Evolutionary conservation across 768 basidiomycete genomes (phyloP).

Genomic region (Cyathus striatus): DNA sequence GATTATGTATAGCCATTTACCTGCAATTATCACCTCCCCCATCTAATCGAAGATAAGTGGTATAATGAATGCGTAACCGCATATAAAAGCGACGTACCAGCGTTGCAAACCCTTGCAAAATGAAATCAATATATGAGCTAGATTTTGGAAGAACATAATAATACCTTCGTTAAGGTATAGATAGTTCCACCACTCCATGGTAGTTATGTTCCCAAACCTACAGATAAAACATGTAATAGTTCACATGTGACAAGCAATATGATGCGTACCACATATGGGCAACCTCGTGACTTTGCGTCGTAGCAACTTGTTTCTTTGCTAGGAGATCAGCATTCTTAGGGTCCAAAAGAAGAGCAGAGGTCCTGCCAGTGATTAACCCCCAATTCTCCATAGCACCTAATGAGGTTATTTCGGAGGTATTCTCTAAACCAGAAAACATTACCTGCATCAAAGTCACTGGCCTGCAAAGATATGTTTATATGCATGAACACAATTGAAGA

Average conservation of each 20-base stretch:
- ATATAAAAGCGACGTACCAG: constrained; percentile 41
- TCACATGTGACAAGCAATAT: no score
- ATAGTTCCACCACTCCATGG: constrained; percentile 92
- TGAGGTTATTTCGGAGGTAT: constrained; percentile 3
- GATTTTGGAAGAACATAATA: neutral
- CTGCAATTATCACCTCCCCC: constrained; percentile 84
- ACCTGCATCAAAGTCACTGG: constrained; percentile 85
- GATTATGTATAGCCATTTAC: constrained; percentile 31
- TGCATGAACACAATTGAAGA: neutral
- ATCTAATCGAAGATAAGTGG: constrained; percentile 36
- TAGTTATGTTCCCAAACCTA: constrained; percentile 90
- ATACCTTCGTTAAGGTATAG: constrained; percentile 78
- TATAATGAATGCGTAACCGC: neutral
- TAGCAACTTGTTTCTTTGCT: constrained; percentile 76
- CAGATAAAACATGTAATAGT: neutral
- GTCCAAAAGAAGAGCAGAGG: constrained; percentile 75
- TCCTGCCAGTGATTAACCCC: constrained; percentile 89
- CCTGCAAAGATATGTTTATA: constrained; percentile 26
- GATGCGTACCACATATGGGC: constrained; percentile 69
- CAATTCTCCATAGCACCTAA: constrained; percentile 91
- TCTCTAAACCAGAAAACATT: constrained; percentile 3
- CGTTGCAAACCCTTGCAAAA: constrained; percentile 69
- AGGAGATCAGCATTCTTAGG: constrained; percentile 65
- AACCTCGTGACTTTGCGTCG: constrained; percentile 81
- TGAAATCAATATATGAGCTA: constrained; percentile 1